Base-by-base conservation (phyloP, 225 moss, liverwort and hornwort species). In the Ulota crispa region DNA sequence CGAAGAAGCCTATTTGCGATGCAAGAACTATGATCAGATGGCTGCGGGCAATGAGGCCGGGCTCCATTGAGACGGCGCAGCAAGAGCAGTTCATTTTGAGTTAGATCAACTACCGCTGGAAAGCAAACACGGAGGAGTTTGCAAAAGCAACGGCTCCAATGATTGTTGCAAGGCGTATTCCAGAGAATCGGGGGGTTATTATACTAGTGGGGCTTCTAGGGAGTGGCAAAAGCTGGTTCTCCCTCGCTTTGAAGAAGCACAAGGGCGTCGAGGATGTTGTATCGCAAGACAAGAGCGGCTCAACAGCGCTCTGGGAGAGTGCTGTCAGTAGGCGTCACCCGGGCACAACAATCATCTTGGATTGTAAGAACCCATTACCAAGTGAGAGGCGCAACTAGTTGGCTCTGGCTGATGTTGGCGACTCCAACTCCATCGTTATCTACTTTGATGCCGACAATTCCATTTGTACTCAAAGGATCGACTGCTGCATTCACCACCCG, bases 91-190 rank as follows among this genome's bases (percentile, higher is more conserved):
- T 93, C 82, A 47, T 94, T 47, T 45, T 80, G 3, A 88, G 23
- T 9, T 94, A 85, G 81, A 84, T 93, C 7, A 94, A 92, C 72
- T 89, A 94, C 82, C 90, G 93, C 12, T 94, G 92, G 94, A 94
- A 90, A 50, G 85, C 41, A 0, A 83, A 80, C 16, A 54, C 80
- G 5, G 81, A 81, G 23, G 77, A 77, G 14, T 15, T 85, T 6
- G 65, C 62, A 7, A 85, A 89, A 27, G 81, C 85, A 1, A 60
- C 64, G 13, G 47, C 78, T 27, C 24, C 36, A 61, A 82, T 80
- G 78, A 23, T 61, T 12, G 31, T 89, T 42, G 78, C 85, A 34
- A 87, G 89, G 18, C 85, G 56, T 19, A 60, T 89, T 54, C 87
- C 85, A 1, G 71, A 55, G 36, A 54, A 75, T 72, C 70, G 80